These are phyloP conservation scores for Podila verticillata DNA, from an alignment of 192 early-diverging fungal genomes.

Conservation along the genomic window DNA sequence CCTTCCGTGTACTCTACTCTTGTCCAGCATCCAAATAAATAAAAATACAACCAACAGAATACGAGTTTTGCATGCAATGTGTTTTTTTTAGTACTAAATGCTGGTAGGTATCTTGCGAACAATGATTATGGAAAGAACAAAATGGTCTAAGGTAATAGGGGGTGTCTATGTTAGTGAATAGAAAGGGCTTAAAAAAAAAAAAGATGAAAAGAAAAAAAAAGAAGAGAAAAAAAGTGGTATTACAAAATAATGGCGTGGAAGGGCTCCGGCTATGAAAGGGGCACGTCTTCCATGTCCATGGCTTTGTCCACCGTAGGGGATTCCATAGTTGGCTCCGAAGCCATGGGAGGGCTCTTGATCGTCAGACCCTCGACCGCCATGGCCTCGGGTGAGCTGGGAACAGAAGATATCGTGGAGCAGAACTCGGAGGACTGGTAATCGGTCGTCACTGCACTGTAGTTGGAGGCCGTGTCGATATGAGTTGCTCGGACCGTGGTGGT, in stretches of 20 bases:
- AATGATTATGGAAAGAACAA: not conserved
- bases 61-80: too few species aligned
- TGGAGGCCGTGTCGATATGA: conserved; percentile 6
- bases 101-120: not conserved
- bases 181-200: not conserved
- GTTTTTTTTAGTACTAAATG: too few species aligned
- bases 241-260: conserved; percentile 6
- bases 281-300: conserved; percentile 49
- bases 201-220: conserved; percentile 15
- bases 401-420: conserved; percentile 11
- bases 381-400: conserved; percentile 17
- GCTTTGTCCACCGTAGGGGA: conserved; percentile 10
- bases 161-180: not conserved
- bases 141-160: not conserved
- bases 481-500: not conserved
- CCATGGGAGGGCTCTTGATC: conserved; percentile 28
- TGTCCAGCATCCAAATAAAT: too few species aligned
- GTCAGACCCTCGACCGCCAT: conserved; percentile 41
- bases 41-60: too few species aligned
- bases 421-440: conserved; percentile 10
- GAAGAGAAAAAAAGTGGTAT: conserved; percentile 19
- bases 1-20: conserved; percentile 12
- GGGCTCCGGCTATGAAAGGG: conserved; percentile 14
- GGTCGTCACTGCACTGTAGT: not conserved
- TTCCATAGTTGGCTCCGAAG: not conserved